These are phyloP conservation scores for Lichenothelia convexa DNA, from an alignment of 495 filamentous ascomycete species.

Conservation along the genomic window DNA sequence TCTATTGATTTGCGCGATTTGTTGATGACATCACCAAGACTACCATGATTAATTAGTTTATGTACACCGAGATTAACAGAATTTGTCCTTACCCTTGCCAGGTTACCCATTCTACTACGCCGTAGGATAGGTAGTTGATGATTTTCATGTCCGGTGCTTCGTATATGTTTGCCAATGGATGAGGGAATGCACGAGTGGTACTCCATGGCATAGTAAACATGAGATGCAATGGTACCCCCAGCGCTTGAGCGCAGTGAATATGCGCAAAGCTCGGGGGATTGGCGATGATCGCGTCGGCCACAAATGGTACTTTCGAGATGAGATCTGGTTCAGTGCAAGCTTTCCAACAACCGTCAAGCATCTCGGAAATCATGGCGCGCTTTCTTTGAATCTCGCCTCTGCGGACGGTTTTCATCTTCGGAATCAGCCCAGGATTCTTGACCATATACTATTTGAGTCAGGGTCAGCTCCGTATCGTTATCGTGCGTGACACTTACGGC, in stretches of 20 bases:
- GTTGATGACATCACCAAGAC: constrained; percentile 21
- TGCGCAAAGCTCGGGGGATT: constrained; percentile 73
- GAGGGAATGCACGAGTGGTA: constrained; percentile 49
- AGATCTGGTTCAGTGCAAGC: constrained; percentile 46
- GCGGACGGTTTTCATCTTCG: constrained; percentile 44
- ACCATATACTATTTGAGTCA: no score
- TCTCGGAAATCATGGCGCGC: constrained; percentile 48
- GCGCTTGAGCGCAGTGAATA: constrained; percentile 61
- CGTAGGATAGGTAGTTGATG: constrained; percentile 54
- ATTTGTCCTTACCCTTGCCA: constrained; percentile 15
- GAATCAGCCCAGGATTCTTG: constrained; percentile 65
- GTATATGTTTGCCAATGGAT: constrained; percentile 50
- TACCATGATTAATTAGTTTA: neutral
- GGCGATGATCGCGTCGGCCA: constrained; percentile 68
- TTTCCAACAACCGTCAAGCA: constrained; percentile 63
- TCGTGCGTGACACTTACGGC: no score
- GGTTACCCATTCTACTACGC: constrained; percentile 56
- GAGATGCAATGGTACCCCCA: constrained; percentile 60
- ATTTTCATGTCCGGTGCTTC: constrained; percentile 37
- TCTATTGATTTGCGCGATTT: constrained; percentile 17
- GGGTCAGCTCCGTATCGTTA: no score
- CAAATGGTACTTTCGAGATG: constrained; percentile 32
- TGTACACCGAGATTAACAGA: neutral
- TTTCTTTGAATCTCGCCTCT: constrained; percentile 48
- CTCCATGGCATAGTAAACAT: constrained; percentile 72